phyloP scores from a whole-genome alignment of 352 stramenopile species.

The Phytophthora nicotianae region DNA sequence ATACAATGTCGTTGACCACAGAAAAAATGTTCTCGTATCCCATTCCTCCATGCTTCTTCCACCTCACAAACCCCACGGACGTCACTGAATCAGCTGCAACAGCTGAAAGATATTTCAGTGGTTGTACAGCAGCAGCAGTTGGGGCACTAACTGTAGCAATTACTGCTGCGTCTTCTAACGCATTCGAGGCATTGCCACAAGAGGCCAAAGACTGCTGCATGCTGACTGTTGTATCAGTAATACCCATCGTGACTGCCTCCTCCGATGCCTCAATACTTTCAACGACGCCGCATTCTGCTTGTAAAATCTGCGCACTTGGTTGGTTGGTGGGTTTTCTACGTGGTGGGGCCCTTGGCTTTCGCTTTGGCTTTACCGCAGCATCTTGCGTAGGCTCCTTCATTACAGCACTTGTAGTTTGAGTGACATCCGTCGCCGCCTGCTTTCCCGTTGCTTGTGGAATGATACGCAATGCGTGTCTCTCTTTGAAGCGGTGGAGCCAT shows the following conservation, averaged over 20 bases:
- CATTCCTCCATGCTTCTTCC: constrained; percentile 30
- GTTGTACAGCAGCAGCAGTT: constrained; percentile 5
- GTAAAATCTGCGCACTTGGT: background rate
- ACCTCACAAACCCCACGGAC: constrained; percentile 33
- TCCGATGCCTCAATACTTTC: background rate
- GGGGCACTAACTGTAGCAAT: background rate
- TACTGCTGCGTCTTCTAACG: background rate
- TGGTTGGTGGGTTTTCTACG: constrained; percentile 1
- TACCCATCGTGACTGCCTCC: background rate
- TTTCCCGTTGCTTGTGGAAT: constrained; percentile 16
- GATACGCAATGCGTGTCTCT: constrained; percentile 31
- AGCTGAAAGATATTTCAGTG: constrained; percentile 35
- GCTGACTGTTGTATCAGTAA: background rate
- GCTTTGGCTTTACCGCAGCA: constrained; percentile 5
- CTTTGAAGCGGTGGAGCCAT: constrained; percentile 55
- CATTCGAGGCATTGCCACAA: background rate
- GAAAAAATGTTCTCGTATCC: constrained; percentile 24
- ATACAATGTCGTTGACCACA: constrained; percentile 37
- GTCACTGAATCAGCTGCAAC: constrained; percentile 22
- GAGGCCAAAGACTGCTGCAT: background rate
- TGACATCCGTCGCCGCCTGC: background rate
- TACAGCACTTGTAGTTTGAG: background rate
- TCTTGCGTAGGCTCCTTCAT: background rate
- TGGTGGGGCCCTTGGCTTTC: constrained; percentile 22
- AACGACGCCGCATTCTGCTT: background rate